Percentiles rank a stretch among this genome's conserved stretches.
Evolutionary conservation across 73 alveolate species (phyloP).

Genomic region (Urostyla sp.): DNA sequence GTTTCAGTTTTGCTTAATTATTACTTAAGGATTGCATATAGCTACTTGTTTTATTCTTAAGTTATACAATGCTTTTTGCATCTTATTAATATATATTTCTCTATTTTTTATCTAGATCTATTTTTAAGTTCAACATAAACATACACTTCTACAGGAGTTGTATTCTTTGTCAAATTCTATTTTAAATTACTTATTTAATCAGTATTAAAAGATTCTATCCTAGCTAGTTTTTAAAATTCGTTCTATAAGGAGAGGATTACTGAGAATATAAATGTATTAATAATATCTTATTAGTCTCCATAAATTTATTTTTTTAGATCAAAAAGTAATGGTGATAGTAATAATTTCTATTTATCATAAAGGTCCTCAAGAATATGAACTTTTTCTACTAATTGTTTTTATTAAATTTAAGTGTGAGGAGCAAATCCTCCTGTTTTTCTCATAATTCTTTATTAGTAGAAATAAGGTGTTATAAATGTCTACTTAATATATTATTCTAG

Average conservation of each 20-base stretch:
- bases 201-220: too few relatives aligned
- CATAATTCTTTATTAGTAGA: too few relatives aligned
- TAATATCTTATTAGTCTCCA: conserved; percentile 42
- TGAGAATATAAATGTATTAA: conserved; percentile 15
- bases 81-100: conserved; percentile 1
- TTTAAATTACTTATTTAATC: background rate
- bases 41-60: too few relatives aligned
- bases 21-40: background rate
- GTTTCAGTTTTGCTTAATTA: conserved; percentile 32
- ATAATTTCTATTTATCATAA: background rate
- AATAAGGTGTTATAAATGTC: background rate
- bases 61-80: too few relatives aligned
- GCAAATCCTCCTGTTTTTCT: too few relatives aligned
- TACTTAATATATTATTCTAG: conserved; percentile 9
- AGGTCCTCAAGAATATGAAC: background rate
- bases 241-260: conserved; percentile 8
- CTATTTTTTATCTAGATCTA: background rate
- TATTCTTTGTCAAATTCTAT: conserved; percentile 20
- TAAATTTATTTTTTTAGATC: conserved; percentile 20
- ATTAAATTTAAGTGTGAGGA: too few relatives aligned
- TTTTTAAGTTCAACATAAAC: conserved; percentile 31
- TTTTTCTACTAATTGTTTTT: background rate
- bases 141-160: too few relatives aligned
- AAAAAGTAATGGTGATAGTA: conserved; percentile 4
- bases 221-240: background rate